Conservation (phyloP, 1,284 basidiomycete species). For the Austropuccinia psidii region DNA sequence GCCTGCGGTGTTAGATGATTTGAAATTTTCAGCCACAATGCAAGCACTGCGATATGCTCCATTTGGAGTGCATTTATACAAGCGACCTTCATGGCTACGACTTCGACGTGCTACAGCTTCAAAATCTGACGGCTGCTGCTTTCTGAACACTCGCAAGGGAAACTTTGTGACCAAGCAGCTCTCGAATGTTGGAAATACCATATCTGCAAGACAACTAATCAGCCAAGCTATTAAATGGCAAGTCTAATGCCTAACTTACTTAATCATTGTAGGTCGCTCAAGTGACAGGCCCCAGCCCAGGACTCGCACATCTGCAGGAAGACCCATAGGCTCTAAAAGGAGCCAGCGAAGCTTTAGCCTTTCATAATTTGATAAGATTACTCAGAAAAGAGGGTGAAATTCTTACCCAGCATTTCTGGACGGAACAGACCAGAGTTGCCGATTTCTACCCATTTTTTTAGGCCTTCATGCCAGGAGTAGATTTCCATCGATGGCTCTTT, state of each 20-base stretch:
- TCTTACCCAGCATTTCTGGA: slow-evolving; percentile 75
- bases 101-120: no score
- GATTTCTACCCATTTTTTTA: slow-evolving; percentile 91
- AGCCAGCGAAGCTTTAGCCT: neutral
- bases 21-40: no score
- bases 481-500: slow-evolving; percentile 91
- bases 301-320: slow-evolving; percentile 92
- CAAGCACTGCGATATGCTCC: no score
- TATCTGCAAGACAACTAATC: slow-evolving; percentile 53
- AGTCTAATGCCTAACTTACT: slow-evolving; percentile 54
- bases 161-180: slow-evolving; percentile 94
- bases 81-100: no score
- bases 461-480: slow-evolving; percentile 92
- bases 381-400: neutral
- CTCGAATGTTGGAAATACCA: slow-evolving; percentile 88
- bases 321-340: slow-evolving; percentile 77
- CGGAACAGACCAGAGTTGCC: slow-evolving; percentile 97
- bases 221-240: neutral
- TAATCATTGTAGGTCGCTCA: slow-evolving; percentile 99
- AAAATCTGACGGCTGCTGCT: slow-evolving; percentile 78
- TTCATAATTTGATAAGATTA: neutral
- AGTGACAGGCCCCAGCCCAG: slow-evolving; percentile 94
- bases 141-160: slow-evolving; percentile 80
- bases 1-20: no score
- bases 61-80: no score